These are phyloP conservation scores for Erigeron philadelphicus DNA, from an alignment of 140 eudicot genomes.

Conservation along the genomic window DNA sequence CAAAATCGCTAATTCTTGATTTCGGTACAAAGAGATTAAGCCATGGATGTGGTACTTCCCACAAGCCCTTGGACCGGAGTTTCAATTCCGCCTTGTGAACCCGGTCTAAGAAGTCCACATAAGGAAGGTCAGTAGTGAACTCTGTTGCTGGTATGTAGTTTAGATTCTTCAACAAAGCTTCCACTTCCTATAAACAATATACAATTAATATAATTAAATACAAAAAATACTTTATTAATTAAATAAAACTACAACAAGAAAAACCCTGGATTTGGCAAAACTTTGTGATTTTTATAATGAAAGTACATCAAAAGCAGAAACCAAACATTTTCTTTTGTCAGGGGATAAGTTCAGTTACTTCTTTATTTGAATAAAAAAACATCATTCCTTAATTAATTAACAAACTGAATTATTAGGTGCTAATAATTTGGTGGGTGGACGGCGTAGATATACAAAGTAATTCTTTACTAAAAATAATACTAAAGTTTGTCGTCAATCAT, in stretches of 20 bases:
- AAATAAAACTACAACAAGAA: slow-evolving; percentile 21
- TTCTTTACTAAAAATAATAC: slow-evolving; percentile 28
- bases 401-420: slow-evolving; percentile 41
- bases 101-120: slow-evolving; percentile 90
- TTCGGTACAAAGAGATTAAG: slow-evolving; percentile 85
- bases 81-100: slow-evolving; percentile 91
- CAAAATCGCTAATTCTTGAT: slow-evolving; percentile 76
- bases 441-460: slow-evolving; percentile 37
- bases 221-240: not conserved
- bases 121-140: slow-evolving; percentile 70
- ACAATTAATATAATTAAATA: not conserved
- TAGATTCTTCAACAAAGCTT: slow-evolving; percentile 48
- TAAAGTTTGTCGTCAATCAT: slow-evolving; percentile 38
- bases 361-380: slow-evolving; percentile 13
- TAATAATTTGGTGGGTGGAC: slow-evolving; percentile 56
- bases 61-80: slow-evolving; percentile 83
- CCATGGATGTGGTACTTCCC: slow-evolving; percentile 99
- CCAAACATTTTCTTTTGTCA: slow-evolving; percentile 44
- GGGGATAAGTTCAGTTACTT: slow-evolving; percentile 40
- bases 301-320: slow-evolving; percentile 34
- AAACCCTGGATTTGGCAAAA: slow-evolving; percentile 28
- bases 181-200: slow-evolving; percentile 54
- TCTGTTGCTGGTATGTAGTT: slow-evolving; percentile 66
- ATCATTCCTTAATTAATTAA: slow-evolving; percentile 17
- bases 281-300: not conserved